Base-by-base conservation (phyloP, 2,329 filamentous ascomycete species). In the Aureobasidium sp. region DNA sequence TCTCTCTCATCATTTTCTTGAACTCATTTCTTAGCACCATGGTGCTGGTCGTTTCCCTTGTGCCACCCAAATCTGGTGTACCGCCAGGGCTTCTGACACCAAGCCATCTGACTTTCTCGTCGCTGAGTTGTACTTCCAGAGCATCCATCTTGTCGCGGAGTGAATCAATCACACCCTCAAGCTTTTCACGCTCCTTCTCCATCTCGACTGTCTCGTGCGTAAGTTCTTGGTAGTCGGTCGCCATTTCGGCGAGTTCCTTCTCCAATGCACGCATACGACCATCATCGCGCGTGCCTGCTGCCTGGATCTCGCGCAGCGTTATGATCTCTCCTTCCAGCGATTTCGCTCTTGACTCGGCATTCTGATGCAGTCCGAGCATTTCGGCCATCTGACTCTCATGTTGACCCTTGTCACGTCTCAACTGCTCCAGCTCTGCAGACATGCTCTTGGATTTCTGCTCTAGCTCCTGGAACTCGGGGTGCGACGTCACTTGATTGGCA, bases 1-100 rank as follows among this genome's bases (percentile, higher is more conserved):
- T 85, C 69, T 90, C 86, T 65, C 85, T 81, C 86, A 90, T 89
- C 87, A 90, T 90, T 77, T 87, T 89, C 78, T 88, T 89, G 71
- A 90, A 90, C 71, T 90, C 87, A 64, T 85, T 86, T 73, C 85
- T 85, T 69, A 90, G 70, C 44, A 89, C 85, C 74, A 83, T 83
- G 29, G 85, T 86, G 67, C 85, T 88, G 11, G 85, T 89, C 10
- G 78, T 82, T 65, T 86, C 84, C 62, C 74, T 72, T 36, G 5
- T 13, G 11, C 68, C 60, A 67, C 64, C 47, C 69, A 70, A 54
- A 72, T 69, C 65, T 74, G 67, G 62, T 71, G 69, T 69, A 64
- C 64, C 73, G 10, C 76, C 76, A 14, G 83, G 81, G 67, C 80
- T 82, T 69, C 79, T 82, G 36, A 82, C 75, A 6, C 86, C 87